These are phyloP conservation scores for Pichia cactophila DNA, from an alignment of 1,139 yeast genomes.

Conservation along the genomic window DNA sequence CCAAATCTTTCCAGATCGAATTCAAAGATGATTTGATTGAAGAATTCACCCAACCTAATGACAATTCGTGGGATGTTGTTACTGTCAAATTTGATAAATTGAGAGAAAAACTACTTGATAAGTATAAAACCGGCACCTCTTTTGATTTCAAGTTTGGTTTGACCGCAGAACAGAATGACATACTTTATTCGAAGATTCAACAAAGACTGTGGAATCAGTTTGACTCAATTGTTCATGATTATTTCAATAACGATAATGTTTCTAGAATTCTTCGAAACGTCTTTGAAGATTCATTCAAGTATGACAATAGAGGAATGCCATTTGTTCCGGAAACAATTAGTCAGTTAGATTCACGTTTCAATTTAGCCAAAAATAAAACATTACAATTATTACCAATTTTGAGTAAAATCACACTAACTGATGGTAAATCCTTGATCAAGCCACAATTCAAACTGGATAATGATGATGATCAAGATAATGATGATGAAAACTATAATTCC, in stretches of 20 bases:
- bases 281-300: slow-evolving; percentile 78
- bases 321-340: slow-evolving; percentile 67
- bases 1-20: slow-evolving; percentile 35
- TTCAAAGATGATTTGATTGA: slow-evolving; percentile 37
- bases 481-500: slow-evolving; percentile 31
- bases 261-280: slow-evolving; percentile 52
- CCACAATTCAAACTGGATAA: slow-evolving; percentile 46
- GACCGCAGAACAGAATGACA: slow-evolving; percentile 34
- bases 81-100: slow-evolving; percentile 40
- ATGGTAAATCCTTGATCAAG: slow-evolving; percentile 42
- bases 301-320: slow-evolving; percentile 73
- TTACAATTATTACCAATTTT: slow-evolving; percentile 52
- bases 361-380: slow-evolving; percentile 51
- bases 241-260: slow-evolving; percentile 50
- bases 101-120: slow-evolving; percentile 20
- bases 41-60: slow-evolving; percentile 38
- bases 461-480: slow-evolving; percentile 24
- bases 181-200: slow-evolving; percentile 38
- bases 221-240: slow-evolving; percentile 50
- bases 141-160: slow-evolving; percentile 66
- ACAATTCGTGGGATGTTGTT: slow-evolving; percentile 57
- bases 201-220: slow-evolving; percentile 60
- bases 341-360: slow-evolving; percentile 65
- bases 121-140: slow-evolving; percentile 12
- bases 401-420: slow-evolving; percentile 46